Conservation (phyloP, 2,329 filamentous ascomycete genomes). For the Chaetomium strumarium region DNA sequence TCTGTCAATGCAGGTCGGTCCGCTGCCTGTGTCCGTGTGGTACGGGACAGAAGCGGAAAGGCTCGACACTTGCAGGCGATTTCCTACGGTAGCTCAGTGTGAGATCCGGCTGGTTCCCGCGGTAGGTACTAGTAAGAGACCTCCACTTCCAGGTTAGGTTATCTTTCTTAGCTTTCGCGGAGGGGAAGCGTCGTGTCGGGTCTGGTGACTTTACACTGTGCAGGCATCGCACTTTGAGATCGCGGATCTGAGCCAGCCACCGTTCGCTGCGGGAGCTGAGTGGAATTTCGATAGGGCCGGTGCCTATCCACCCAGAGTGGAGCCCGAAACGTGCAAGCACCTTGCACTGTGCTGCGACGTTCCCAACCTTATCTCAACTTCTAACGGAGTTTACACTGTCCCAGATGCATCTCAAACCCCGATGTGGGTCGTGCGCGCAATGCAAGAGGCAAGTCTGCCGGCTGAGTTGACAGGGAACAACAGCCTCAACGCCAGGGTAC, state of each 20-base stretch:
- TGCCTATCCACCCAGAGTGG: neutral
- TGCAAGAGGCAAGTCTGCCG: neutral
- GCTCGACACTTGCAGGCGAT: neutral
- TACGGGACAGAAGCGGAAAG: neutral
- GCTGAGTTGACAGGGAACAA: neutral
- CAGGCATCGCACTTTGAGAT: neutral
- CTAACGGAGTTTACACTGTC: slow-evolving; percentile 10
- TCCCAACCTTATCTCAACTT: slow-evolving; percentile 15
- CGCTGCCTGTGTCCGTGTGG: neutral
- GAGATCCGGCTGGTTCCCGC: neutral
- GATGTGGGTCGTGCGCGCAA: neutral
- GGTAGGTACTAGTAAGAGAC: no score
- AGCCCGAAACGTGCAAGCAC: neutral
- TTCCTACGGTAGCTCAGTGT: neutral
- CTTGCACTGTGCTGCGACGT: neutral
- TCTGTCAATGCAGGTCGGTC: neutral
- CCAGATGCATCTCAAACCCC: neutral
- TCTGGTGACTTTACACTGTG: neutral
- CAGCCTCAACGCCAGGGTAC: no score
- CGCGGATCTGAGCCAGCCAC: neutral
- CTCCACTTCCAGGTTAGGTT: neutral
- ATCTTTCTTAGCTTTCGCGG: neutral
- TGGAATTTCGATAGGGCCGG: neutral
- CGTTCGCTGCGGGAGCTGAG: neutral
- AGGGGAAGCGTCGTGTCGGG: neutral